These are phyloP conservation scores for Dactylellina drechsleri DNA, from an alignment of 2,329 filamentous ascomycete species.

Conservation along the genomic window DNA sequence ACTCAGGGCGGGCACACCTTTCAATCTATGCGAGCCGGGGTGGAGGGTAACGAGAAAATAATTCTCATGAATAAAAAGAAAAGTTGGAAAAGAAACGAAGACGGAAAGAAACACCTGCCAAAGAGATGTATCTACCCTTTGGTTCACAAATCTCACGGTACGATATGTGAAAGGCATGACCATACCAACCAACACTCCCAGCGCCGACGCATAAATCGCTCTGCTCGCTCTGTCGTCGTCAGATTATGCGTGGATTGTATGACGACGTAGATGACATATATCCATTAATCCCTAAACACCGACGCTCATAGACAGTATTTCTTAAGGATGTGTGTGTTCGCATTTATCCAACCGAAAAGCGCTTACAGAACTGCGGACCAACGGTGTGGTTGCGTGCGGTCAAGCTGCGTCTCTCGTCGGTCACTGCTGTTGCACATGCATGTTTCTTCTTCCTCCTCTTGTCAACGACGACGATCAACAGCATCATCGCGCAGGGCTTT, in stretches of 20 bases:
- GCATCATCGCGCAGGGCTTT: constrained; percentile 53
- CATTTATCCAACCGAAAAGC: constrained; percentile 48
- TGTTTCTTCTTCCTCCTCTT: constrained; percentile 3
- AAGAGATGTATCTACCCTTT: constrained; percentile 19
- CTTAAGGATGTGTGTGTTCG: constrained; percentile 10
- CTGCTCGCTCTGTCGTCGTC: constrained; percentile 8
- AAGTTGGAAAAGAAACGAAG: neutral
- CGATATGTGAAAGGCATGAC: no score
- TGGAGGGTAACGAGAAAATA: constrained; percentile 3
- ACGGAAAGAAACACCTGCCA: constrained; percentile 7
- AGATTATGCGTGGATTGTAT: constrained; percentile 18
- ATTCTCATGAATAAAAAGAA: constrained; percentile 5
- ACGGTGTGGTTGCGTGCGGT: constrained; percentile 12
- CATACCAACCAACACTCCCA: no score
- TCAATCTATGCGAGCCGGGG: constrained; percentile 43
- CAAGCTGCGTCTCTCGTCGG: constrained; percentile 35
- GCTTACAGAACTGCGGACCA: neutral
- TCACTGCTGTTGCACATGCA: constrained; percentile 48
- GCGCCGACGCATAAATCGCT: constrained; percentile 40
- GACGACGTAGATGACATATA: constrained; percentile 3
- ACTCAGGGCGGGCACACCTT: constrained; percentile 48
- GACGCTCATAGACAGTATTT: no score
- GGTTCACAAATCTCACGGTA: neutral
- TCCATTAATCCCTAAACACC: neutral
- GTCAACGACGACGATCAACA: neutral